Conservation (phyloP, 345 rosid genomes). For the Camelina hispida region DNA sequence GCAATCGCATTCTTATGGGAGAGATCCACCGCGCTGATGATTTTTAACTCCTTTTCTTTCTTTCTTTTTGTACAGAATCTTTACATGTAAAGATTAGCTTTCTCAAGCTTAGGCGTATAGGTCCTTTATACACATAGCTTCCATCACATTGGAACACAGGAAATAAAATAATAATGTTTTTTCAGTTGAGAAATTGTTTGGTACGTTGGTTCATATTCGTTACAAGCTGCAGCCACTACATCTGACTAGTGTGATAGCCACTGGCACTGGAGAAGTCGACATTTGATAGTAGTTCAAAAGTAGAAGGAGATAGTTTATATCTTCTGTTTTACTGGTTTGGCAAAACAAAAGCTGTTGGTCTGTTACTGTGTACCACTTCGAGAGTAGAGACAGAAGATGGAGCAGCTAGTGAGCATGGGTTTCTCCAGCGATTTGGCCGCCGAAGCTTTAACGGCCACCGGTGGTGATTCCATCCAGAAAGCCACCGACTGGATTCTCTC, state of each 20-base stretch:
- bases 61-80: constrained; percentile 3
- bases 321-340: too few relatives aligned
- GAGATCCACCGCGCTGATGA: constrained; percentile 80
- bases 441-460: constrained; percentile 45
- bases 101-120: background rate
- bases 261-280: too few relatives aligned
- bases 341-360: too few relatives aligned
- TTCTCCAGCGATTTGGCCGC: constrained; percentile 40
- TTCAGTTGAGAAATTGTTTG: background rate
- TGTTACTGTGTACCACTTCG: too few relatives aligned
- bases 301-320: too few relatives aligned
- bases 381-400: constrained; percentile 18
- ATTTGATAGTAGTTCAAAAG: too few relatives aligned
- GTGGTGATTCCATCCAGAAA: constrained; percentile 42
- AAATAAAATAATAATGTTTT: background rate
- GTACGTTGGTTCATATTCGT: background rate
- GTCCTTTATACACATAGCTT: background rate
- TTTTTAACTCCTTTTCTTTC: constrained; percentile 45
- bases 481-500: constrained; percentile 46
- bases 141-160: background rate
- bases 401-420: constrained; percentile 45
- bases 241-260: too few relatives aligned
- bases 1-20: constrained; percentile 96
- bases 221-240: background rate
- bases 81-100: constrained; percentile 24